A percentile compares a stretch with the other conserved stretches of the same genome.
Conservation (phyloP, 345 rosid species). For the Gossypium anomalum region DNA sequence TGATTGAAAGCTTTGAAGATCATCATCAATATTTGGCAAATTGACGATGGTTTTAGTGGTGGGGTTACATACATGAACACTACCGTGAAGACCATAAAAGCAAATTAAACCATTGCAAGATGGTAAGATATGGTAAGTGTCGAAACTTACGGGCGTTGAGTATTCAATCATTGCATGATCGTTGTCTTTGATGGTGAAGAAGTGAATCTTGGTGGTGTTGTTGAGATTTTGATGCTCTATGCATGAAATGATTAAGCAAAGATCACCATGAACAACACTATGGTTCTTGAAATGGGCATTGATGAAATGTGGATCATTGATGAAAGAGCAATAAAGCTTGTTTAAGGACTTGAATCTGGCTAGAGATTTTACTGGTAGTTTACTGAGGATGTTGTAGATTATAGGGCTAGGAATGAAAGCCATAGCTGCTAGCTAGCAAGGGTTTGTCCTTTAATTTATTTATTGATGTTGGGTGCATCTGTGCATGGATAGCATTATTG, state of each 20-base stretch:
- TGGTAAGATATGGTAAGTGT: constrained; percentile 14
- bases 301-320: constrained; percentile 11
- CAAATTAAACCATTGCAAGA: constrained; percentile 24
- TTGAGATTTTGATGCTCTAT: not conserved
- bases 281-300: constrained; percentile 8
- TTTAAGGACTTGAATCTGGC: constrained; percentile 13
- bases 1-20: not conserved
- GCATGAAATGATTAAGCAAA: not conserved
- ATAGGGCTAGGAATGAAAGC: constrained; percentile 6
- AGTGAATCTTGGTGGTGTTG: not conserved
- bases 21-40: not conserved
- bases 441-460: no score
- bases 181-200: constrained; percentile 1
- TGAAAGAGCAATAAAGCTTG: constrained; percentile 2
- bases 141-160: constrained; percentile 9
- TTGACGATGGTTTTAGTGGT: not conserved
- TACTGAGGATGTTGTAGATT: constrained; percentile 5
- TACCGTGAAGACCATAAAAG: constrained; percentile 12
- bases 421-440: not conserved
- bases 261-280: not conserved
- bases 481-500: no score
- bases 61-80: constrained; percentile 19
- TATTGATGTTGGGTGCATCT: no score
- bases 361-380: constrained; percentile 15
- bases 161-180: not conserved